Evolutionary conservation across 345 rosid genomes (phyloP).

Genomic region (Passiflora organensis): DNA sequence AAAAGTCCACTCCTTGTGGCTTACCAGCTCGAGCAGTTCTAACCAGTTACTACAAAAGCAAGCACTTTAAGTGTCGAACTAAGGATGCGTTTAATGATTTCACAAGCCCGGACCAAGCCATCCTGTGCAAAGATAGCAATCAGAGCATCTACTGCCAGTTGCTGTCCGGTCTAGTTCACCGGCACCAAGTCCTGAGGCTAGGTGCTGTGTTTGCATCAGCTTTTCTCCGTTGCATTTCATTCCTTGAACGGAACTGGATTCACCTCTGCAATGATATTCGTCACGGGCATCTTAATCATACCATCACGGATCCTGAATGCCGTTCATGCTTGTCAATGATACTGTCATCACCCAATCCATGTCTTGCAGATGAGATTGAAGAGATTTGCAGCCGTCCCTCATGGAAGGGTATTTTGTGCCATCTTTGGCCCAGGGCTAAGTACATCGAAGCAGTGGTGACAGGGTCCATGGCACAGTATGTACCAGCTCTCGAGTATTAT

Average conservation of each 20-base stretch:
- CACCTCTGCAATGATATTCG: slow-evolving; percentile 48
- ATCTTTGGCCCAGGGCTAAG: slow-evolving; percentile 61
- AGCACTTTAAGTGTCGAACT: slow-evolving; percentile 52
- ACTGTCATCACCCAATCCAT: slow-evolving; percentile 33
- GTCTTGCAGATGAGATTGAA: slow-evolving; percentile 47
- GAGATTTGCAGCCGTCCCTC: slow-evolving; percentile 42
- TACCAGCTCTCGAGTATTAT: slow-evolving; percentile 52
- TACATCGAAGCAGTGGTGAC: slow-evolving; percentile 67
- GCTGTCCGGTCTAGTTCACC: slow-evolving; percentile 51
- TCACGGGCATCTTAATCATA: slow-evolving; percentile 31
- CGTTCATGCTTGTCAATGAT: slow-evolving; percentile 33
- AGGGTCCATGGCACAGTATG: slow-evolving; percentile 66
- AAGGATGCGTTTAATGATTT: slow-evolving; percentile 44
- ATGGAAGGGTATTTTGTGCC: slow-evolving; percentile 60
- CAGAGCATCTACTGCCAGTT: slow-evolving; percentile 79
- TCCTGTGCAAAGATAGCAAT: slow-evolving; percentile 51
- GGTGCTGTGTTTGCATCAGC: slow-evolving; percentile 70
- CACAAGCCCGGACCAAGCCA: slow-evolving; percentile 53
- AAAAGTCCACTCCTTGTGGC: slow-evolving; percentile 55
- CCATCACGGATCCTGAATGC: slow-evolving; percentile 46
- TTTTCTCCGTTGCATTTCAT: slow-evolving; percentile 50
- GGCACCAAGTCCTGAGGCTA: slow-evolving; percentile 46
- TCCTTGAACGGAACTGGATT: slow-evolving; percentile 55
- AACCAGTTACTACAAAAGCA: slow-evolving; percentile 67
- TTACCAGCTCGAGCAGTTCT: slow-evolving; percentile 59